A percentile compares a stretch with the other conserved stretches of the same genome.
Conservation (phyloP, 768 basidiomycete species). For the Tricholoma matsutake region DNA sequence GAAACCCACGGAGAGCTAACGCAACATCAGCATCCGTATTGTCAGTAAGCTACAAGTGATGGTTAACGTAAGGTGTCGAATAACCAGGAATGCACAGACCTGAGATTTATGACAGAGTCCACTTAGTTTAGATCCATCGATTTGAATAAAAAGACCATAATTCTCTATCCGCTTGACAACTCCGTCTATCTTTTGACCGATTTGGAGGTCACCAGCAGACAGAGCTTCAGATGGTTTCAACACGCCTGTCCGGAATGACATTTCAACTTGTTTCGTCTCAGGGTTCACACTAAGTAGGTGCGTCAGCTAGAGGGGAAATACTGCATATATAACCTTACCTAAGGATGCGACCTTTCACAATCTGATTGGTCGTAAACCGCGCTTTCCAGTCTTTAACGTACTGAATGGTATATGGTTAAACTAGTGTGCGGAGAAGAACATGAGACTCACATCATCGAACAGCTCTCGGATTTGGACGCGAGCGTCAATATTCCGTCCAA, state of each 20-base stretch:
- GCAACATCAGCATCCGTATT: slow-evolving; percentile 77
- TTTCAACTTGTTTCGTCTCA: slow-evolving; percentile 78
- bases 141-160: slow-evolving; percentile 91
- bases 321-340: slow-evolving; percentile 43
- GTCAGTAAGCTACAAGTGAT: slow-evolving; percentile 69
- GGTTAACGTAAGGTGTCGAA: not conserved
- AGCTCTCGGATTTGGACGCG: slow-evolving; percentile 92
- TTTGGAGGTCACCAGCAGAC: slow-evolving; percentile 54
- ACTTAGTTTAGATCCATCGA: slow-evolving; percentile 78
- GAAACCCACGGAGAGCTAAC: slow-evolving; percentile 77
- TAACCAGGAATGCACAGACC: slow-evolving; percentile 38
- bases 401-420: slow-evolving; percentile 36
- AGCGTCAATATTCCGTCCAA: slow-evolving; percentile 83
- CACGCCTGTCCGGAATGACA: slow-evolving; percentile 79
- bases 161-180: slow-evolving; percentile 78
- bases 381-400: slow-evolving; percentile 96
- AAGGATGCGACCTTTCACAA: slow-evolving; percentile 84
- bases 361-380: slow-evolving; percentile 72
- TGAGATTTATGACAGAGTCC: slow-evolving; percentile 96
- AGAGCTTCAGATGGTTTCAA: slow-evolving; percentile 36
- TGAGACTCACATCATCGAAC: slow-evolving; percentile 70
- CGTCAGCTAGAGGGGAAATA: slow-evolving; percentile 1
- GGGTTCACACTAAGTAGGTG: slow-evolving; percentile 56
- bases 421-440: not conserved
- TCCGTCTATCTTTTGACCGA: slow-evolving; percentile 81